Base-by-base conservation (phyloP, 2,329 filamentous ascomycete genomes). In the Penicillium frequentans region DNA sequence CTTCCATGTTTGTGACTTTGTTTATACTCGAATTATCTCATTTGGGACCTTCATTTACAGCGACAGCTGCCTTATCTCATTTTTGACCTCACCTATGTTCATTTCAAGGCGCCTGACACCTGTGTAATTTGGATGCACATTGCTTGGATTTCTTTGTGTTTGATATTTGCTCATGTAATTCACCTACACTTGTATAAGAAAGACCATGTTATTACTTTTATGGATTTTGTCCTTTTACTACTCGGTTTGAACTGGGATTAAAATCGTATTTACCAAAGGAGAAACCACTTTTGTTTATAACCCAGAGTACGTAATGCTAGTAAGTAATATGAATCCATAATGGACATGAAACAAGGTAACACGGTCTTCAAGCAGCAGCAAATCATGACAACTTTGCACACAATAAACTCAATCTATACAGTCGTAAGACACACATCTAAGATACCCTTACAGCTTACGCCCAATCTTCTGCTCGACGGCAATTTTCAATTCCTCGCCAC, bases 381-480 rank as follows among this genome's bases (percentile, higher is more conserved):
- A 42, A 11, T 3, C n/a, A 42, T 21, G 11, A 23, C 23, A 5
- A 11, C 39, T 11, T 29, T 42, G 19, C 19, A 8, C 39, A 42
- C n/a, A 13, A 42, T 42, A 4, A 21, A 13, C 19, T 23, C 5
- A 13, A 42, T 42, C 39, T 42, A 42, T 29, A 26, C 26, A 29
- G 45, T 33, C n/a, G 45, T 19, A 13, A 19, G 19, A 39, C 35
- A 9, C n/a, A 19, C 10, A 6, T n/a, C 7, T 39, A 10, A 19
- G 13, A 23, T 3, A 29, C 9, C 7, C 21, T 21, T 57, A 67
- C 23, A 77, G 71, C 70, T 81, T 79, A 52, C 80, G 72, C 56
- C 83, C 82, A 27, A 82, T 68, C 58, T 75, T 80, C 59, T 76
- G 68, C 68, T 82, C 79, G 53, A 86, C 77, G 57, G 79, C 78